Evolutionary conservation across 169 alveolate genomes (phyloP).

Genomic region (Eimeria praecox): DNA sequence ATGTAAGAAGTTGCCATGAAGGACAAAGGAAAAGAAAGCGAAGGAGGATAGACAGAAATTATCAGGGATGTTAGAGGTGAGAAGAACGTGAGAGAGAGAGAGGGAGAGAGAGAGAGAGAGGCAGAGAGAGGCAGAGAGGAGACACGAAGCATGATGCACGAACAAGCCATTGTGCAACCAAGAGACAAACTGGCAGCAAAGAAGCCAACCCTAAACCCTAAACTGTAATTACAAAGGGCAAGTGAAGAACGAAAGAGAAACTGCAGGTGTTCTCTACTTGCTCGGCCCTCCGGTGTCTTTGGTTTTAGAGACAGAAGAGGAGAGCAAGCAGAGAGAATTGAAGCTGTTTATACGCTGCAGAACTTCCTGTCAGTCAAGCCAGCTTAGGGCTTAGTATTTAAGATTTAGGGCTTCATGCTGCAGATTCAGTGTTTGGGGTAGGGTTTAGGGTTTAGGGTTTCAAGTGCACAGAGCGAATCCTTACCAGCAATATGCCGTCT

Average conservation of each 20-base stretch:
- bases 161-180: neutral
- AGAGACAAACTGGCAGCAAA: neutral
- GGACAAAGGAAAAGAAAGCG: neutral
- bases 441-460: conserved; percentile 7
- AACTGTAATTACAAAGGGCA: neutral
- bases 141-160: neutral
- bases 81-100: neutral
- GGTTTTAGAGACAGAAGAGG: no score
- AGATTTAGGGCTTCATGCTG: neutral
- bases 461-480: neutral
- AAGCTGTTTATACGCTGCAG: neutral
- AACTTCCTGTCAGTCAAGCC: neutral
- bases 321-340: neutral
- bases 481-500: conserved; percentile 73
- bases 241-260: neutral
- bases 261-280: neutral
- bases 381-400: neutral
- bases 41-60: no score
- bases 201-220: neutral
- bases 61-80: no score
- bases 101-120: neutral
- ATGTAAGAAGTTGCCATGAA: neutral
- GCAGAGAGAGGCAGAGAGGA: neutral
- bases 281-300: neutral
- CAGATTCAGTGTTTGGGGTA: neutral